Base-by-base conservation (phyloP, 352 stramenopile genomes). In the Blastocystis sp. region DNA sequence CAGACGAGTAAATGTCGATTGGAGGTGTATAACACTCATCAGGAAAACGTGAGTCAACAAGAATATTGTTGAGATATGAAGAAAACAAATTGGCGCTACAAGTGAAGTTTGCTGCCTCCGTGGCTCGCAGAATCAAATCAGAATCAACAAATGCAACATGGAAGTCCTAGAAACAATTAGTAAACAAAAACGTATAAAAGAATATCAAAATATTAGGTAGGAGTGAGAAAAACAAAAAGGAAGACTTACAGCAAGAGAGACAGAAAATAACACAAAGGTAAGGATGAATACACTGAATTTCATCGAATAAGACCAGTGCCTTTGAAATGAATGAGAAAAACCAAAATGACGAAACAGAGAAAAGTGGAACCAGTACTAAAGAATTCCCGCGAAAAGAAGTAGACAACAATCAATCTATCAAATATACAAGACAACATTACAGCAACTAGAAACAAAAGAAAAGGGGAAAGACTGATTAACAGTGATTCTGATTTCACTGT, bases 71-170 rank as follows among this genome's bases (percentile, higher is more conserved):
- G 48, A 81, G 53, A 35, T 81, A 81, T 13, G 40, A 54, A 64
- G 70, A 51, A 40, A 81, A 81, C 24, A 30, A 35, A 64, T 51
- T 35, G n/a, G 70, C 70, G 51, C 70, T 53, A 40, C 70, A 81
- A 81, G 44, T 30, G 15, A 24, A 81, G 27, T 64, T 42, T 22
- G 7, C 27, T 51, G 64, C 73, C 27, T 17, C 51, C 17, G 48
- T 66, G 27, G n/a, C 33, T 56, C 68, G 64, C 6, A 84, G 44
- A 9, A 84, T 30, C 3, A 53, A 53, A 13, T 44, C 56, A 22
- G 27, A 42, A 37, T 51, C 53, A 27, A 66, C n/a, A 48, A 48
- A 62, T n/a, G 73, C 48, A 22, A 66, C 53, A 19, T 17, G 22
- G 17, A 84, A 24, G 37, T 64, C 44, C 73, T 84, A 84, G 2